phyloP scores from a whole-genome alignment of 805 yeast genomes.

The Pichia exigua region DNA sequence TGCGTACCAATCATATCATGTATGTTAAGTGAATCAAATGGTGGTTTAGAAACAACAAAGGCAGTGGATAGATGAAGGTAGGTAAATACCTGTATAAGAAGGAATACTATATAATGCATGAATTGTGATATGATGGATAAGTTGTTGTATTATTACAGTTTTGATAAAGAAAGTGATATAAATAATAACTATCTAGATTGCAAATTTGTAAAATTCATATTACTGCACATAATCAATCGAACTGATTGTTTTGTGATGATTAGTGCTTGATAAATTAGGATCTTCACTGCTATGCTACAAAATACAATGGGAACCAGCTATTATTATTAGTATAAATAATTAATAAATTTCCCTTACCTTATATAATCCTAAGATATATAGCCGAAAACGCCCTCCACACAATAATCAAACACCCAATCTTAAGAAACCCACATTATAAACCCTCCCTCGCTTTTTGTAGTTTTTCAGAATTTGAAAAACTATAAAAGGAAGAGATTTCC shows the following conservation, averaged over 20 bases:
- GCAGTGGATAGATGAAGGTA: slow-evolving; percentile 2
- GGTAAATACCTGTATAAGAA: not conserved
- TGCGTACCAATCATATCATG: slow-evolving; percentile 43
- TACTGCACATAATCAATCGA: not conserved
- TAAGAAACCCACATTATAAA: not conserved
- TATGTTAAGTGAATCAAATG: slow-evolving; percentile 31
- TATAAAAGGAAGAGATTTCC: slow-evolving; percentile 19
- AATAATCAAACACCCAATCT: not conserved
- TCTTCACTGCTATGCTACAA: not conserved
- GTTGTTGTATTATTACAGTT: not conserved
- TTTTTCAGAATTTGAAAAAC: not conserved
- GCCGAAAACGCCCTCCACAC: not conserved
- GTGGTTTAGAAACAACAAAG: slow-evolving; percentile 24
- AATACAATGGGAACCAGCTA: not conserved
- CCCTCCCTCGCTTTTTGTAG: not conserved
- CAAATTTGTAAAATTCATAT: not conserved
- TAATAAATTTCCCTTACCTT: not conserved
- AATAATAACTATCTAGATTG: not conserved
- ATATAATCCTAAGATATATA: not conserved
- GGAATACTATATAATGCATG: not conserved
- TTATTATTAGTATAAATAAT: no score
- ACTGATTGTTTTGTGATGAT: not conserved
- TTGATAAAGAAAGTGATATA: not conserved
- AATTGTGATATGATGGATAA: not conserved
- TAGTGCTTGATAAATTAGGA: no score